phyloP scores from a whole-genome alignment of 371 early-diverging fungal genomes.

The Mortierella sp. region DNA sequence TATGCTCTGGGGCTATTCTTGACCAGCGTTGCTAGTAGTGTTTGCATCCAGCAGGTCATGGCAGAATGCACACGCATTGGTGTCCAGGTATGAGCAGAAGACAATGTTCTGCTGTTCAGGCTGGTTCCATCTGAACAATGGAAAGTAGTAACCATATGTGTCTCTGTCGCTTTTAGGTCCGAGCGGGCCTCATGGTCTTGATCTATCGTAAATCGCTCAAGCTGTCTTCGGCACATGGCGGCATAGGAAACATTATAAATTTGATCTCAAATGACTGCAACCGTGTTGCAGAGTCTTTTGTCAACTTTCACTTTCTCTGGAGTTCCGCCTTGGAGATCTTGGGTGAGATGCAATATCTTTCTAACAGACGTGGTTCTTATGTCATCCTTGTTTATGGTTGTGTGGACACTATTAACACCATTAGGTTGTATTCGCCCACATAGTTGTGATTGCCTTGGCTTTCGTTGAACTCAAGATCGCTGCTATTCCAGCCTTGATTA shows the following conservation, averaged over 20 bases:
- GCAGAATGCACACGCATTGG: slow-evolving; percentile 69
- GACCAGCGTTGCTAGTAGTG: slow-evolving; percentile 57
- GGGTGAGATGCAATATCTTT: slow-evolving; percentile 34
- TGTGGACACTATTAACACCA: neutral
- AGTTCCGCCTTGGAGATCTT: slow-evolving; percentile 61
- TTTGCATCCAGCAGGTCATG: slow-evolving; percentile 70
- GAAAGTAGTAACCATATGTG: neutral
- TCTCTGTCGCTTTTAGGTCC: slow-evolving; percentile 52
- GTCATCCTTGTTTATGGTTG: too few relatives aligned
- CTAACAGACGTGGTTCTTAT: neutral
- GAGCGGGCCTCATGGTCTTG: slow-evolving; percentile 76
- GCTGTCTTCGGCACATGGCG: slow-evolving; percentile 71
- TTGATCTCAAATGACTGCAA: slow-evolving; percentile 72
- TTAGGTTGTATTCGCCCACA: neutral
- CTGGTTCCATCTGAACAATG: neutral
- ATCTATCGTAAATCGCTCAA: slow-evolving; percentile 77
- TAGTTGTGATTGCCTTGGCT: slow-evolving; percentile 62
- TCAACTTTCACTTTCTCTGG: slow-evolving; percentile 80
- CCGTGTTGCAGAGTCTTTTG: slow-evolving; percentile 73
- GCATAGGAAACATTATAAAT: slow-evolving; percentile 71
- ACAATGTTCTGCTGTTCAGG: neutral
- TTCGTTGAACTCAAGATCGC: slow-evolving; percentile 64
- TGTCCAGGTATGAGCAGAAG: slow-evolving; percentile 59
- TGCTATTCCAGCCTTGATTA: slow-evolving; percentile 67
- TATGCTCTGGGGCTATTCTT: slow-evolving; percentile 35